A percentile compares a stretch with the other conserved stretches of the same genome.
Conservation (phyloP, 2,329 filamentous ascomycete genomes). For the Trichoderma polysporum region DNA sequence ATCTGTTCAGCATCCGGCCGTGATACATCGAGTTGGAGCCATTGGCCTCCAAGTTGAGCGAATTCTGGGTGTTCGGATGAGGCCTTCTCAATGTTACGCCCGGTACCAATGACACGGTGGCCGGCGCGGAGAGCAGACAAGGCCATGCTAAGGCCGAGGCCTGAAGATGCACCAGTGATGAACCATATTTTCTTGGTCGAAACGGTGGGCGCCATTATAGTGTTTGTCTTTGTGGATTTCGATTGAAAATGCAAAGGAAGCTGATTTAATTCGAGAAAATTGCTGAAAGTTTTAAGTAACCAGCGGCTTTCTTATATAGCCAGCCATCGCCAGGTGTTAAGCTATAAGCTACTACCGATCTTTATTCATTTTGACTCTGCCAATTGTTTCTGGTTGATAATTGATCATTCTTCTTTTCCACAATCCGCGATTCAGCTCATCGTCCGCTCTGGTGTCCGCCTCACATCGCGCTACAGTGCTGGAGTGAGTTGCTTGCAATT, state of each 20-base stretch:
- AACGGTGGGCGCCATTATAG: not conserved
- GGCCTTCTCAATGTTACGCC: conserved; percentile 35
- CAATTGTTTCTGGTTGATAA: not conserved
- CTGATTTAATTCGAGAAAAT: not conserved
- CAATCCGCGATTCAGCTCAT: not conserved
- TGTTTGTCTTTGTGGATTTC: not conserved
- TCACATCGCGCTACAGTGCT: not conserved
- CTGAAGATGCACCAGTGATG: conserved; percentile 49
- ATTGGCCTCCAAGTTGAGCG: conserved; percentile 22
- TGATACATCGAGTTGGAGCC: conserved; percentile 33
- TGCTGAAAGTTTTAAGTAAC: not conserved
- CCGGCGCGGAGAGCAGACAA: conserved; percentile 43
- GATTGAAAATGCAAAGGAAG: not conserved
- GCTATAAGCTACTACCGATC: not conserved
- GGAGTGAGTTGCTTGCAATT: not conserved
- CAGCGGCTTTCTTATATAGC: not conserved
- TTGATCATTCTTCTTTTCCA: not conserved
- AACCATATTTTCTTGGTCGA: conserved; percentile 43
- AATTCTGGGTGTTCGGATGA: conserved; percentile 23
- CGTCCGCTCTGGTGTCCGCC: not conserved
- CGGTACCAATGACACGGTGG: conserved; percentile 49
- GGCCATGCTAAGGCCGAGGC: conserved; percentile 46
- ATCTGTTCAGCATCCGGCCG: conserved; percentile 24
- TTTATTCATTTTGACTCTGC: not conserved
- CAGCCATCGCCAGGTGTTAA: not conserved